These are phyloP conservation scores for Exophiala oligosperma DNA, from an alignment of 2,329 filamentous ascomycete genomes.

Conservation along the genomic window DNA sequence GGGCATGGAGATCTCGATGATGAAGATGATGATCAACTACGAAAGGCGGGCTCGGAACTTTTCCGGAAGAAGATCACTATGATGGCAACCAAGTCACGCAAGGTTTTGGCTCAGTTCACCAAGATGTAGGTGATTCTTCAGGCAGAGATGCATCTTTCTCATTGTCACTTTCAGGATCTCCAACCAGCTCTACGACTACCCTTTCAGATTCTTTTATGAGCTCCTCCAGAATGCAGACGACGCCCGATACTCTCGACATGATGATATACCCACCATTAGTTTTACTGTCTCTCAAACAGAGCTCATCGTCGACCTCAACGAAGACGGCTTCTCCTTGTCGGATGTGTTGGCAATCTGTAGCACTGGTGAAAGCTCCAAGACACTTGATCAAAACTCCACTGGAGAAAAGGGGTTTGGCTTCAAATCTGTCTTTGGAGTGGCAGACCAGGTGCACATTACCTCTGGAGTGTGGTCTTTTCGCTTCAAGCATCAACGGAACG, in stretches of 20 bases:
- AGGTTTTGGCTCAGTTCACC: slow-evolving; percentile 13
- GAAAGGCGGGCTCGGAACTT: slow-evolving; percentile 1
- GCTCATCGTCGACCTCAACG: too few species aligned
- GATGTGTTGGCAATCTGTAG: slow-evolving; percentile 42
- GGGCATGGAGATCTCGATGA: slow-evolving; percentile 10
- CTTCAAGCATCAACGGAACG: slow-evolving; percentile 20
- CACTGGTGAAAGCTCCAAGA: slow-evolving; percentile 40
- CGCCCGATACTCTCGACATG: slow-evolving; percentile 8
- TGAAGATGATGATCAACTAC: slow-evolving; percentile 10
- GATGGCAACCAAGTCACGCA: slow-evolving; percentile 4
- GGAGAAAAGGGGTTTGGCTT: slow-evolving; percentile 40
- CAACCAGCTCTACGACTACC: slow-evolving; percentile 16
- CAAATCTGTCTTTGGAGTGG: slow-evolving; percentile 39
- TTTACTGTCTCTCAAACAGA: too few species aligned
- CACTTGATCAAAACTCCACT: slow-evolving; percentile 29
- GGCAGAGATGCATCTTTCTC: neutral
- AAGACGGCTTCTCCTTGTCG: neutral
- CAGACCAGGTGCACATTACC: slow-evolving; percentile 22
- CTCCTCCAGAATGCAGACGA: slow-evolving; percentile 48
- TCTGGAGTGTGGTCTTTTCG: slow-evolving; percentile 26
- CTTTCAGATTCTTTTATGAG: slow-evolving; percentile 33
- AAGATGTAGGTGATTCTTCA: slow-evolving; percentile 10
- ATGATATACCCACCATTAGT: neutral
- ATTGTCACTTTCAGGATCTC: slow-evolving; percentile 8
- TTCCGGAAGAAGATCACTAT: slow-evolving; percentile 9